Percentiles rank a stretch among this genome's conserved stretches.
phyloP scores from a whole-genome alignment of 169 alveolate species.

The Cryptosporidium xiaoi region DNA sequence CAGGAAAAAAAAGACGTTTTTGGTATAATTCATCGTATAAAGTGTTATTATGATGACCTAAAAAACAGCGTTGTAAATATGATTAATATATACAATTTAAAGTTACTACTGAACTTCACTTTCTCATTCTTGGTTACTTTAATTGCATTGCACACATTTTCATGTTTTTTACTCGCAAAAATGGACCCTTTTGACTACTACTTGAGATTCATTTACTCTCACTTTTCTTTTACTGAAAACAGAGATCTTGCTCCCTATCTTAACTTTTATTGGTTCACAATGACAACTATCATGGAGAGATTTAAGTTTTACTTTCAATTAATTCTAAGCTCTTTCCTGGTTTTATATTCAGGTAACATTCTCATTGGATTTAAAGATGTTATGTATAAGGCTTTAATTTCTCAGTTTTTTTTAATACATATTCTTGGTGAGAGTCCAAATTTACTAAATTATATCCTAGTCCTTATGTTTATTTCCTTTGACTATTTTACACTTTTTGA shows the following conservation, averaged over 20 bases:
- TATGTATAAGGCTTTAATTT: constrained; percentile 9
- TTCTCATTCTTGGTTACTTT: constrained; percentile 2
- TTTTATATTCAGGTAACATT: not conserved
- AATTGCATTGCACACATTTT: constrained; percentile 19
- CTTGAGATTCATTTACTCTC: not conserved
- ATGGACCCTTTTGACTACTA: not conserved
- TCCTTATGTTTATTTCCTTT: constrained; percentile 23
- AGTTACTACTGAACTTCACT: not conserved
- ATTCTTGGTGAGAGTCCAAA: constrained; percentile 33
- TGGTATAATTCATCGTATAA: not conserved
- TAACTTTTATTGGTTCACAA: constrained; percentile 44
- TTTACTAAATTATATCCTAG: constrained; percentile 9
- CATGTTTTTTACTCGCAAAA: not conserved
- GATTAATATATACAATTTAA: not conserved
- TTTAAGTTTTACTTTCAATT: constrained; percentile 47
- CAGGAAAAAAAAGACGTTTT: not conserved
- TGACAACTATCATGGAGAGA: constrained; percentile 11
- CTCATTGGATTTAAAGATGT: constrained; percentile 4
- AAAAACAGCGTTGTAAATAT: no score
- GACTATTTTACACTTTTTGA: constrained; percentile 33
- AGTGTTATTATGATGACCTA: not conserved
- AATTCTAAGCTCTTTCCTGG: not conserved
- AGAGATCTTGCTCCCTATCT: constrained; percentile 48
- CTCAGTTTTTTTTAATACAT: constrained; percentile 1
- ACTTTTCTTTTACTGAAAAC: constrained; percentile 13